These are phyloP conservation scores for Tetrapyrgos nigripes DNA, from an alignment of 1,284 basidiomycete species.

Conservation along the genomic window DNA sequence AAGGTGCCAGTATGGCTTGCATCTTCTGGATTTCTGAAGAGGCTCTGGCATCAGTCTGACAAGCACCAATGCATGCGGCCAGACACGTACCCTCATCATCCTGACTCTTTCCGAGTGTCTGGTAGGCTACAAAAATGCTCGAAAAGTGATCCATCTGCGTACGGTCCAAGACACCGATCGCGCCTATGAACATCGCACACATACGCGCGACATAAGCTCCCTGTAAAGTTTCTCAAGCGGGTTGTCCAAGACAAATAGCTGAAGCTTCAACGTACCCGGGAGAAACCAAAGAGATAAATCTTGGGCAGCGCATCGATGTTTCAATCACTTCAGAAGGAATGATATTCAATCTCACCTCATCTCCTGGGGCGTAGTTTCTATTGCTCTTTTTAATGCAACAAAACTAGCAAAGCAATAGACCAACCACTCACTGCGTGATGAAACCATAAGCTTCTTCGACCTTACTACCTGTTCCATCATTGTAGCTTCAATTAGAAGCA, in stretches of 20 bases:
- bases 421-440: conserved; percentile 65
- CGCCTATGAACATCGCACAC: conserved; percentile 42
- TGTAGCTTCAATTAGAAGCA: not conserved
- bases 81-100: conserved; percentile 49
- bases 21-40: conserved; percentile 49
- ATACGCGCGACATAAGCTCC: conserved; percentile 78
- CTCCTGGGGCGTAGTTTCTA: conserved; percentile 72
- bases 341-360: conserved; percentile 54
- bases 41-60: not conserved
- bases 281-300: conserved; percentile 82
- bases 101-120: conserved; percentile 61
- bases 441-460: conserved; percentile 79
- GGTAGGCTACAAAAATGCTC: conserved; percentile 63
- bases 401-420: not conserved
- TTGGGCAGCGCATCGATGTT: conserved; percentile 24
- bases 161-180: conserved; percentile 69
- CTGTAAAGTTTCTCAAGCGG: conserved; percentile 33
- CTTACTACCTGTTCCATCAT: conserved; percentile 56
- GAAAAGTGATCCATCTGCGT: conserved; percentile 74
- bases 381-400: not conserved
- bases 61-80: not conserved
- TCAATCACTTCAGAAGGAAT: not conserved
- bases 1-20: conserved; percentile 53
- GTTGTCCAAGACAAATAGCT: not conserved
- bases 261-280: conserved; percentile 49